These are phyloP conservation scores for Allomyces javanicus DNA, from an alignment of 192 early-diverging fungal genomes.

Conservation along the genomic window DNA sequence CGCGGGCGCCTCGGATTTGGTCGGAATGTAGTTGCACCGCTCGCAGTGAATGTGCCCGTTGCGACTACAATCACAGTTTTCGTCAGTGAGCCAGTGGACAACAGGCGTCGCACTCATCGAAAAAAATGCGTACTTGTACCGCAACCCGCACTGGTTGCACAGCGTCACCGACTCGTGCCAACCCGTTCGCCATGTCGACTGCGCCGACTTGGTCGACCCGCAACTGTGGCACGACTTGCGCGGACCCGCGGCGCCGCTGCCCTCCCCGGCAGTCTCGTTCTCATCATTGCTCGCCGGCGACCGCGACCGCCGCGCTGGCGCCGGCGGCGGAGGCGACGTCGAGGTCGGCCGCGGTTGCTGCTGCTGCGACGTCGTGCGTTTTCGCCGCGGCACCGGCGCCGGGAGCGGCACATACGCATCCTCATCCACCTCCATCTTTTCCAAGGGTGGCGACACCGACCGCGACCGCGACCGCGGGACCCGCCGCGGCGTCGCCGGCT, in stretches of 20 bases:
- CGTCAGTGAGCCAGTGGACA: background rate
- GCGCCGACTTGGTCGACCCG: background rate
- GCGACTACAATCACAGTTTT: background rate
- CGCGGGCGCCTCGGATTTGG: background rate
- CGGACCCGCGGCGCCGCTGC: background rate
- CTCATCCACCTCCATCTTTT: too few relatives aligned
- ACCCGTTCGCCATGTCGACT: background rate
- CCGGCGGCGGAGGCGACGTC: too few relatives aligned
- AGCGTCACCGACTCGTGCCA: background rate
- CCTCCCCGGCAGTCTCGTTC: background rate
- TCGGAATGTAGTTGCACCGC: background rate
- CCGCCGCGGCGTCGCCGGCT: too few relatives aligned
- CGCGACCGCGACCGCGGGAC: too few relatives aligned
- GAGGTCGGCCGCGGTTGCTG: too few relatives aligned
- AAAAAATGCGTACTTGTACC: background rate
- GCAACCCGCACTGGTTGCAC: background rate
- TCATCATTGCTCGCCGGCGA: too few relatives aligned
- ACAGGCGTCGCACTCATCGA: background rate
- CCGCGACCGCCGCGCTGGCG: too few relatives aligned
- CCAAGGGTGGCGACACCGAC: too few relatives aligned
- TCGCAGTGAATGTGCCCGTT: background rate
- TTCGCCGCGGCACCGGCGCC: too few relatives aligned
- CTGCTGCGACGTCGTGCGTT: too few relatives aligned
- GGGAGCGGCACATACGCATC: too few relatives aligned
- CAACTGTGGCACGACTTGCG: background rate